These are phyloP conservation scores for Citrus mangshanensis DNA, from an alignment of 345 rosid genomes.

Conservation along the genomic window DNA sequence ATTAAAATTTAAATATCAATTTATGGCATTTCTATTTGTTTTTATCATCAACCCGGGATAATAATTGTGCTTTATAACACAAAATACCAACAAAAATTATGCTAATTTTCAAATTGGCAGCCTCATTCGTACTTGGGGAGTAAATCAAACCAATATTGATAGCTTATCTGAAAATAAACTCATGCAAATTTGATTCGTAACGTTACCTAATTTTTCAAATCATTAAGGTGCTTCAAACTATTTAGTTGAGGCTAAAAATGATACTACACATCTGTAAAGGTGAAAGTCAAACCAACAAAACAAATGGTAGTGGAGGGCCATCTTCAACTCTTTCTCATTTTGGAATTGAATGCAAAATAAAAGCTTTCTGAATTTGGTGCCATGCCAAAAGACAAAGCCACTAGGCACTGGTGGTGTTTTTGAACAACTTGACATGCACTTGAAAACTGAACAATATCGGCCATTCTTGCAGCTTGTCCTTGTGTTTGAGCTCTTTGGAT, in stretches of 20 bases:
- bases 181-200: too few relatives aligned
- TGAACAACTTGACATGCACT: neutral
- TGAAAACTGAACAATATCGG: neutral
- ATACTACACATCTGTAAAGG: neutral
- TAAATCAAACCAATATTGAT: too few relatives aligned
- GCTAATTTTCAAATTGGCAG: too few relatives aligned
- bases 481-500: neutral
- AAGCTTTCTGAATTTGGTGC: neutral
- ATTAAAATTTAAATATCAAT: too few relatives aligned
- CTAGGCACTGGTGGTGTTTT: neutral
- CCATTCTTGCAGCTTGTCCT: neutral
- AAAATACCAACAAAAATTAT: too few relatives aligned
- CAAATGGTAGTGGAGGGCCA: neutral
- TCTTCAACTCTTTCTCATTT: neutral
- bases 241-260: neutral
- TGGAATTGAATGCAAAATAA: constrained; percentile 1
- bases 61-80: too few relatives aligned
- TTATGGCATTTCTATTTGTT: too few relatives aligned
- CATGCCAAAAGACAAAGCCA: neutral
- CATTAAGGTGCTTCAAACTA: too few relatives aligned
- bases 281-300: neutral
- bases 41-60: too few relatives aligned
- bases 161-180: too few relatives aligned
- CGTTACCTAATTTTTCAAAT: too few relatives aligned
- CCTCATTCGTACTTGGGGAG: too few relatives aligned